These are phyloP conservation scores for Fistulina hepatica DNA, from an alignment of 1,284 basidiomycete genomes.

Conservation along the genomic window DNA sequence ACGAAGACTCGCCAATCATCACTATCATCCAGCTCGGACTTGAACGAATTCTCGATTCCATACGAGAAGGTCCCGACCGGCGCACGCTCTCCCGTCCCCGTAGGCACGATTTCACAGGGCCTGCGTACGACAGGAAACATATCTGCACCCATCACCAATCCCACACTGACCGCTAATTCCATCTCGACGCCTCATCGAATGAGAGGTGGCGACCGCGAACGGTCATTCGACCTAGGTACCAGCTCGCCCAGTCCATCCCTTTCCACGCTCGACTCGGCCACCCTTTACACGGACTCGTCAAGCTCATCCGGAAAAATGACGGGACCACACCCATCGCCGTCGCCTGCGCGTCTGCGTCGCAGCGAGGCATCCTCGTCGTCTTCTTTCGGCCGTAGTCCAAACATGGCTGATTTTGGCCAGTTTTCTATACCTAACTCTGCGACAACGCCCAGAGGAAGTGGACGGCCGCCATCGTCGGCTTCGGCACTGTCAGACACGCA, in stretches of 20 bases:
- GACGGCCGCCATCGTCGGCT: conserved; percentile 42
- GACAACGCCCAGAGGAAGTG: no score
- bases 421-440: conserved; percentile 26
- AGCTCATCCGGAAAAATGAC: conserved; percentile 24
- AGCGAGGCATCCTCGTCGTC: conserved; percentile 39
- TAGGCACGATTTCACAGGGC: conserved; percentile 45
- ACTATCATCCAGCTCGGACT: conserved; percentile 33
- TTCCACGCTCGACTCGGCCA: conserved; percentile 47
- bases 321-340: conserved; percentile 28
- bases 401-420: conserved; percentile 36
- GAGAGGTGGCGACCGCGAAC: conserved; percentile 59
- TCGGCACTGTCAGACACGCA: conserved; percentile 51
- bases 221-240: conserved; percentile 28
- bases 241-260: conserved; percentile 40
- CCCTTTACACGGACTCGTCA: conserved; percentile 41
- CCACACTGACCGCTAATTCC: conserved; percentile 52
- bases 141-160: conserved; percentile 71
- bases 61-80: conserved; percentile 56
- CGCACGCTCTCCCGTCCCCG: conserved; percentile 49
- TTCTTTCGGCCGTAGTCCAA: conserved; percentile 34
- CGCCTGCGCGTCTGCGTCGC: conserved; percentile 33
- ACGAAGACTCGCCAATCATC: conserved; percentile 34
- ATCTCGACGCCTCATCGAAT: no score
- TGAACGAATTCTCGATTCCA: conserved; percentile 54
- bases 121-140: conserved; percentile 46